These are phyloP conservation scores for Sporobolomyces phaffii DNA, from an alignment of 768 basidiomycete genomes.

Conservation along the genomic window DNA sequence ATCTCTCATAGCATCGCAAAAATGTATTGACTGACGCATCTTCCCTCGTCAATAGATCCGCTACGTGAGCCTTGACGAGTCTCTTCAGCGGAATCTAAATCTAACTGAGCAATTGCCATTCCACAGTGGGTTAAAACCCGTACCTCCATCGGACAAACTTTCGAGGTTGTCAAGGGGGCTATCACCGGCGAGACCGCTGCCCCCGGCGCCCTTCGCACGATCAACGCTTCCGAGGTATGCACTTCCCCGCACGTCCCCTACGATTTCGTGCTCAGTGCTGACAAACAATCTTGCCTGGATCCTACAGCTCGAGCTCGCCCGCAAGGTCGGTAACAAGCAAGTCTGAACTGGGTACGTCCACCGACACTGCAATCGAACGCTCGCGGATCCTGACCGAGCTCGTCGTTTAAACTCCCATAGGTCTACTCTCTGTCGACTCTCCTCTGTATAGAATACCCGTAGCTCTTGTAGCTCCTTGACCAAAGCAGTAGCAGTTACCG, in stretches of 20 bases:
- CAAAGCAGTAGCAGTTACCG: too few relatives aligned
- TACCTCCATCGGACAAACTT: slow-evolving; percentile 21
- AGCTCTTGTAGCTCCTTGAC: too few relatives aligned
- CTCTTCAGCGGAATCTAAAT: too few relatives aligned
- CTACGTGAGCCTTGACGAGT: slow-evolving; percentile 20
- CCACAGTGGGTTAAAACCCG: slow-evolving; percentile 32
- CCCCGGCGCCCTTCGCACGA: slow-evolving; percentile 30
- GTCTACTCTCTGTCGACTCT: too few relatives aligned
- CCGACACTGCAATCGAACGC: too few relatives aligned
- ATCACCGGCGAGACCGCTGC: slow-evolving; percentile 39
- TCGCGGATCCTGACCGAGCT: too few relatives aligned
- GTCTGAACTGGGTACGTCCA: too few relatives aligned
- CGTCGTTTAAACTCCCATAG: too few relatives aligned
- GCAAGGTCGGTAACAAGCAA: slow-evolving; percentile 28
- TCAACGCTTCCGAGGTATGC: slow-evolving; percentile 28
- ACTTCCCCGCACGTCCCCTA: neutral
- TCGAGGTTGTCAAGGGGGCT: slow-evolving; percentile 38
- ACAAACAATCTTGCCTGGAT: neutral
- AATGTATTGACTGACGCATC: neutral
- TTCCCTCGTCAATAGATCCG: slow-evolving; percentile 31
- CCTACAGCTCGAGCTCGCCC: slow-evolving; percentile 25
- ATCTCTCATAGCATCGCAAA: too few relatives aligned
- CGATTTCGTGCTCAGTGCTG: neutral
- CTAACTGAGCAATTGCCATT: too few relatives aligned
- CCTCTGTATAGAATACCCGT: neutral